These are phyloP conservation scores for Cryptococcus sp. DNA, from an alignment of 1,284 basidiomycete species.

Conservation along the genomic window DNA sequence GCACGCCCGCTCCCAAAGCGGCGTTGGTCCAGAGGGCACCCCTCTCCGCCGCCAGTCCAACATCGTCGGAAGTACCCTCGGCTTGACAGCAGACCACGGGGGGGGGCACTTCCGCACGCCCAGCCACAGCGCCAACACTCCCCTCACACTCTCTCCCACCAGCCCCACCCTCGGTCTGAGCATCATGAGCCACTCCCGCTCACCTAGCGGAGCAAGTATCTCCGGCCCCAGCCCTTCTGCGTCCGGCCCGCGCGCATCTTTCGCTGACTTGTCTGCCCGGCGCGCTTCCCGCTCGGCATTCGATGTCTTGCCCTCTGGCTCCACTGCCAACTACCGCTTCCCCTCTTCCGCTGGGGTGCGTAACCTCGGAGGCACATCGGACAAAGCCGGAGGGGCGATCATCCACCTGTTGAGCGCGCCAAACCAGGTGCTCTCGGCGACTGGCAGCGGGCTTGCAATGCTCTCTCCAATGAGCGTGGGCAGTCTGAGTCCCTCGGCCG, in stretches of 20 bases:
- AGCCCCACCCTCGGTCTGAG: too few relatives aligned
- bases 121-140: too few relatives aligned
- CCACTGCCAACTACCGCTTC: conserved; percentile 28
- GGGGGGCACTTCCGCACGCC: too few relatives aligned
- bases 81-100: conserved; percentile 4
- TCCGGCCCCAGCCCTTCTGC: background rate
- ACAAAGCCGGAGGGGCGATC: conserved; percentile 28
- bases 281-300: conserved; percentile 31
- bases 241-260: conserved; percentile 24
- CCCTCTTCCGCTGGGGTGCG: conserved; percentile 28
- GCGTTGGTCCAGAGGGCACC: background rate
- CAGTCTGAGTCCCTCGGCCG: background rate
- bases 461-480: conserved; percentile 5
- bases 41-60: too few relatives aligned
- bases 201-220: conserved; percentile 11
- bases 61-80: background rate
- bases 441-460: conserved; percentile 16
- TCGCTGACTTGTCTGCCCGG: conserved; percentile 33
- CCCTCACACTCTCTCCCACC: too few relatives aligned
- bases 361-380: conserved; percentile 9
- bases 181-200: conserved; percentile 12
- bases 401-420: conserved; percentile 39
- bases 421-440: conserved; percentile 21
- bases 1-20: conserved; percentile 5
- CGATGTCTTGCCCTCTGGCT: conserved; percentile 21